Conservation (phyloP, 768 basidiomycete species). For the Trametes cubensis region DNA sequence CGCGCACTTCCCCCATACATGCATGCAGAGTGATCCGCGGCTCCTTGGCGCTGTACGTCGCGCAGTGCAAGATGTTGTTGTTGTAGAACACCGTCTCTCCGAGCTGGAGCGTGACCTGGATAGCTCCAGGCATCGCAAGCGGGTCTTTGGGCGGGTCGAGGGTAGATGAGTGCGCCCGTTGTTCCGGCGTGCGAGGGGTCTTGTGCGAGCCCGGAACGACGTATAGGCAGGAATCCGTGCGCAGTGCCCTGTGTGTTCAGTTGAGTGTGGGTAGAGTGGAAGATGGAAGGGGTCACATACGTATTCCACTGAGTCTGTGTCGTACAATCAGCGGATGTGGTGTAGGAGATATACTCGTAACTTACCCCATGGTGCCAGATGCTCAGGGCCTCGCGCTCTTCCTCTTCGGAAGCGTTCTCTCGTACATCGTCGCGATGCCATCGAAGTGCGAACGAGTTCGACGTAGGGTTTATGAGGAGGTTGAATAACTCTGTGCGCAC, state of each 20-base stretch:
- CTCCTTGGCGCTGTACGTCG: constrained; percentile 53
- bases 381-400: constrained; percentile 59
- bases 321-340: background rate
- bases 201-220: constrained; percentile 73
- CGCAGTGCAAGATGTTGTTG: constrained; percentile 77
- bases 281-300: constrained; percentile 42
- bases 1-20: constrained; percentile 62
- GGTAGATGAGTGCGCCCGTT: constrained; percentile 57
- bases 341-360: constrained; percentile 12
- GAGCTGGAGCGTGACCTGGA: constrained; percentile 55
- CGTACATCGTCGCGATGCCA: constrained; percentile 82
- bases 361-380: constrained; percentile 69
- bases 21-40: constrained; percentile 72
- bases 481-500: constrained; percentile 66
- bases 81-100: constrained; percentile 84
- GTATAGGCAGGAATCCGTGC: constrained; percentile 68
- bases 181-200: constrained; percentile 54
- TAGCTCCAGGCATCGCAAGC: constrained; percentile 69
- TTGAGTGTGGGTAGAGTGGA: background rate
- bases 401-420: constrained; percentile 57
- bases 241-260: constrained; percentile 53
- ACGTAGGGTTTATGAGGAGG: constrained; percentile 67
- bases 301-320: constrained; percentile 80
- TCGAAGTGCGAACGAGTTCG: constrained; percentile 68
- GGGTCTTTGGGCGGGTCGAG: constrained; percentile 57